Conservation (phyloP, 2,329 filamentous ascomycete genomes). For the Aphanoascus verrucosus region DNA sequence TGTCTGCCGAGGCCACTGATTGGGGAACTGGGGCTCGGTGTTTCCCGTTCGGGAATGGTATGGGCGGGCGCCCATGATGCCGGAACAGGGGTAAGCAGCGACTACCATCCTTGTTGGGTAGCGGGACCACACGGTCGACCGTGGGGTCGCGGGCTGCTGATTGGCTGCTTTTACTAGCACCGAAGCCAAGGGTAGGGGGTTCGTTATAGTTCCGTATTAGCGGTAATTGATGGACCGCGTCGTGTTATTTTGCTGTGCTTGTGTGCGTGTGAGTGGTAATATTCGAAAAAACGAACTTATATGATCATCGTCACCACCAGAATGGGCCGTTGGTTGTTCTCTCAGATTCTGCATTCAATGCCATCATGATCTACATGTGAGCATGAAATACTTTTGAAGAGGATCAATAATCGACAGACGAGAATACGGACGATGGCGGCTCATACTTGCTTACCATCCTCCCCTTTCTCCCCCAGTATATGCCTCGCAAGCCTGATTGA, state of each 20-base stretch:
- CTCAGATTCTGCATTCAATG: not conserved
- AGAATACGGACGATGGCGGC: not conserved
- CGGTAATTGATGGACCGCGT: not conserved
- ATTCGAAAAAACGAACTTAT: no score
- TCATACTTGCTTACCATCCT: not conserved
- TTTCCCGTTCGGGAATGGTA: not conserved
- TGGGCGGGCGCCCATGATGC: not conserved
- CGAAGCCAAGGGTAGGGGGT: not conserved
- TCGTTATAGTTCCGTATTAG: not conserved
- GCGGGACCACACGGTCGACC: conserved; percentile 1
- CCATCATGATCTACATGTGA: not conserved
- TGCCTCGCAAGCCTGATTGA: not conserved
- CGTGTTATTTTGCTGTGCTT: not conserved
- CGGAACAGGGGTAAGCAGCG: conserved; percentile 9
- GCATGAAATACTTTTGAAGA: not conserved
- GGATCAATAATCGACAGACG: not conserved
- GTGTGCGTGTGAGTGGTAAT: no score
- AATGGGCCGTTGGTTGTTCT: no score
- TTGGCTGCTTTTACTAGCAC: not conserved
- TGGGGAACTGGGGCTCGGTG: not conserved
- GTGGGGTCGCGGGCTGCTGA: not conserved
- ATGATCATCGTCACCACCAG: no score
- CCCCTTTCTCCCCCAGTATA: not conserved
- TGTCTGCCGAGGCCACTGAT: not conserved
- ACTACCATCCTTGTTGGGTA: not conserved